These are phyloP conservation scores for Phytophthora meadii DNA, from an alignment of 352 stramenopile genomes.

Conservation along the genomic window DNA sequence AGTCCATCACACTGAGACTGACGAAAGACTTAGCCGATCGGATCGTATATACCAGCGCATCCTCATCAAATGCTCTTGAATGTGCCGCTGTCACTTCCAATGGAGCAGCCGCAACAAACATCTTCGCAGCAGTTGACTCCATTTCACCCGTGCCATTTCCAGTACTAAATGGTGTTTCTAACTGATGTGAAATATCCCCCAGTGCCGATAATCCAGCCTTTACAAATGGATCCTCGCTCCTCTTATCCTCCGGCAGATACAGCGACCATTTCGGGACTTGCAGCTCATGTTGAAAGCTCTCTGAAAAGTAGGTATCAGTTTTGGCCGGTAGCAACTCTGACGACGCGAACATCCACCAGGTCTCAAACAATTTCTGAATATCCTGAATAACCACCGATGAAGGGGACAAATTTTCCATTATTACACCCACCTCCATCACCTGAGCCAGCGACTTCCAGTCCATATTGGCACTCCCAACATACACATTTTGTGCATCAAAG, in stretches of 20 bases:
- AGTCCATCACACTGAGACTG: conserved; percentile 87
- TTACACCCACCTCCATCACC: conserved; percentile 86
- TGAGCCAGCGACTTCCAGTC: conserved; percentile 88
- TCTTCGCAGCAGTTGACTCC: conserved; percentile 20
- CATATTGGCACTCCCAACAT: conserved; percentile 87
- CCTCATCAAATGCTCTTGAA: conserved; percentile 72
- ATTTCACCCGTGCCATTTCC: conserved; percentile 2
- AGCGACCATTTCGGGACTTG: conserved; percentile 71
- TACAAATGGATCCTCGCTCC: conserved; percentile 58
- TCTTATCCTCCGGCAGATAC: conserved; percentile 42
- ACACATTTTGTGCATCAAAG: conserved; percentile 69
- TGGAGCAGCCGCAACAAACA: conserved; percentile 75
- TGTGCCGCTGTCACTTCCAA: conserved; percentile 57
- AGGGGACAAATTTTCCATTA: conserved; percentile 56
- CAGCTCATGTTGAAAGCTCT: conserved; percentile 60
- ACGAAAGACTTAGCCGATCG: conserved; percentile 56
- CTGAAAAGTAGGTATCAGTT: conserved; percentile 61
- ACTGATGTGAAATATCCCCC: conserved; percentile 63
- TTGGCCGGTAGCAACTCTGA: conserved; percentile 34
- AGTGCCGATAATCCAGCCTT: conserved; percentile 44
- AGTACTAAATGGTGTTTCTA: conserved; percentile 38
- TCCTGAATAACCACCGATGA: conserved; percentile 53
- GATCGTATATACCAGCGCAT: conserved; percentile 81
- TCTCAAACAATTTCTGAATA: conserved; percentile 69
- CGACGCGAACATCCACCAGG: conserved; percentile 74